A percentile compares a stretch with the other conserved stretches of the same genome.
Conservation (phyloP, 1,139 yeast species). For the Sugiyamaella paludigena region DNA sequence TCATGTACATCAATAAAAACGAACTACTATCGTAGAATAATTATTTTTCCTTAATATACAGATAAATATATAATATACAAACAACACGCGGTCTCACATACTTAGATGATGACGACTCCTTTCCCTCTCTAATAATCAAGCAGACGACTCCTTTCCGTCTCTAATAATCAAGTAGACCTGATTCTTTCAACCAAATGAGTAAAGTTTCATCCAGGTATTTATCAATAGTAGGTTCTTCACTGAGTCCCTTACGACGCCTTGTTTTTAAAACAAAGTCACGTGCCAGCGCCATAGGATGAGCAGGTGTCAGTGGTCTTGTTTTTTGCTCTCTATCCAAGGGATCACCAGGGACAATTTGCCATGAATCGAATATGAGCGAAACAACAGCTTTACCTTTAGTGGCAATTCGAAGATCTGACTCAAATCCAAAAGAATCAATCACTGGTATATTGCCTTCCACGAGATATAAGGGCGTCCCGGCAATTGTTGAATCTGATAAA, state of each 20-base stretch:
- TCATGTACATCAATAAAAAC: too few relatives aligned
- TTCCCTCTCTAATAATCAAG: too few relatives aligned
- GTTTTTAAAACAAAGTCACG: conserved; percentile 90
- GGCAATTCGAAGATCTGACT: conserved; percentile 74
- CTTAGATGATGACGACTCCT: too few relatives aligned
- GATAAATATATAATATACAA: too few relatives aligned
- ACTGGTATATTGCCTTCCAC: conserved; percentile 75
- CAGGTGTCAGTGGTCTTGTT: conserved; percentile 73
- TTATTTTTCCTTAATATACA: too few relatives aligned
- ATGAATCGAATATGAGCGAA: conserved; percentile 60
- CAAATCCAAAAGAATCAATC: conserved; percentile 86
- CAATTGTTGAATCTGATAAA: conserved; percentile 52
- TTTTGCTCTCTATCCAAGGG: conserved; percentile 68
- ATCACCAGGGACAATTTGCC: conserved; percentile 88
- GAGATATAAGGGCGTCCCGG: conserved; percentile 69
- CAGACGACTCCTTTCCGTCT: too few relatives aligned
- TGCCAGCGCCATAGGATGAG: conserved; percentile 65
- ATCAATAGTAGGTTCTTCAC: conserved; percentile 69
- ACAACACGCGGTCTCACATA: too few relatives aligned
- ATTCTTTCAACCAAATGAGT: conserved; percentile 51
- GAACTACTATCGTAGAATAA: too few relatives aligned
- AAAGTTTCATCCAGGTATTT: conserved; percentile 67
- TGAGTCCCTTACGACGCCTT: conserved; percentile 74
- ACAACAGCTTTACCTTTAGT: conserved; percentile 80
- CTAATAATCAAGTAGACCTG: conserved; percentile 40